Conservation (phyloP, 1,284 basidiomycete species). For the Pseudozyma sp. region DNA sequence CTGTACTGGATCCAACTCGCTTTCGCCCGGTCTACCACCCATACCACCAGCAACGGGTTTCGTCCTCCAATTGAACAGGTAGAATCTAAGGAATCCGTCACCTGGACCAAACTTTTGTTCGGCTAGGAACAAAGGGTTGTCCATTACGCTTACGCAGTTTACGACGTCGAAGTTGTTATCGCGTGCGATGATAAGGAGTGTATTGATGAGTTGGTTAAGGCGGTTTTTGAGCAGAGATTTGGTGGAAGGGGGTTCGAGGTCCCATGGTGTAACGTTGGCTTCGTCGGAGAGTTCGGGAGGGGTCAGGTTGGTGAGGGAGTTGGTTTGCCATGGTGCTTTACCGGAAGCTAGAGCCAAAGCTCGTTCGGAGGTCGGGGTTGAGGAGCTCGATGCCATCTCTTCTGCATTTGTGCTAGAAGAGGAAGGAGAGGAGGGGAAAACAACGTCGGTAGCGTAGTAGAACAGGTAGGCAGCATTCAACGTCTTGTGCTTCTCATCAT, state of each 20-base stretch:
- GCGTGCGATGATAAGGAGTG: conserved; percentile 83
- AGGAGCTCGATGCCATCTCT: conserved; percentile 15
- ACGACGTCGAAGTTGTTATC: conserved; percentile 90
- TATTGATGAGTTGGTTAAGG: conserved; percentile 79
- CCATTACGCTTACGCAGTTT: conserved; percentile 94
- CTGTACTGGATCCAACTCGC: conserved; percentile 61
- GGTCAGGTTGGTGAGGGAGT: conserved; percentile 47
- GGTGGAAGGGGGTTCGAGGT: conserved; percentile 73
- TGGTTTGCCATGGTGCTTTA: conserved; percentile 48
- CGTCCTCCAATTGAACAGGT: conserved; percentile 75
- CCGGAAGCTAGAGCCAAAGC: conserved; percentile 21
- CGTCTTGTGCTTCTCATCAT: conserved; percentile 72
- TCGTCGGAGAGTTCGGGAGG: conserved; percentile 58
- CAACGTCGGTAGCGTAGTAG: conserved; percentile 77
- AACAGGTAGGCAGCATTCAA: conserved; percentile 92
- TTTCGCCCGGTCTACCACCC: conserved; percentile 59
- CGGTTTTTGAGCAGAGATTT: conserved; percentile 78
- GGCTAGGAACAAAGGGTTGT: conserved; percentile 84
- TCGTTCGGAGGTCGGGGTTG: conserved; percentile 19
- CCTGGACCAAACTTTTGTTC: conserved; percentile 88
- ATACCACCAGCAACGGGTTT: conserved; percentile 64
- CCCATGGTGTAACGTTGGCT: conserved; percentile 42
- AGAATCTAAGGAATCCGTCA: conserved; percentile 88
- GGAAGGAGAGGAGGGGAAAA: conserved; percentile 23
- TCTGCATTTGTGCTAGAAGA: neutral